phyloP scores from a whole-genome alignment of 2,329 filamentous ascomycete genomes.

The Microcera coccophila region DNA sequence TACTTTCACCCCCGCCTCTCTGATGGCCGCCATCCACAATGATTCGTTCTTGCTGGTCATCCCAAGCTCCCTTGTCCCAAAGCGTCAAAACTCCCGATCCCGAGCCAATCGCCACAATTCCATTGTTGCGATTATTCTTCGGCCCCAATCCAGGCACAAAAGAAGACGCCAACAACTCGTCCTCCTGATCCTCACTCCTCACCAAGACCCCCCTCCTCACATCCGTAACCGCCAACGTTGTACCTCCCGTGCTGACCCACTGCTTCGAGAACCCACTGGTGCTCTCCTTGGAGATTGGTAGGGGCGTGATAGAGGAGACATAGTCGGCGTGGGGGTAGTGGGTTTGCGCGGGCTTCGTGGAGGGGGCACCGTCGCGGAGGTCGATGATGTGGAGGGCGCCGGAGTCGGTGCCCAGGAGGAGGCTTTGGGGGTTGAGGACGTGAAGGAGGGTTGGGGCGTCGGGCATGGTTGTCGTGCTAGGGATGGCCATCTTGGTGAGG shows the following conservation, averaged over 20 bases:
- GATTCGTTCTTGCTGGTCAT: constrained; percentile 88
- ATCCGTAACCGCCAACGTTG: constrained; percentile 86
- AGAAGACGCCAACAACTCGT: constrained; percentile 78
- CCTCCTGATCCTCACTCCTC: constrained; percentile 90
- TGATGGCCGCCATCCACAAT: constrained; percentile 65
- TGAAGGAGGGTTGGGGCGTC: constrained; percentile 81
- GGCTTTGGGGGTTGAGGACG: constrained; percentile 77
- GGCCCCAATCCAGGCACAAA: constrained; percentile 75
- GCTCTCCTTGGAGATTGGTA: constrained; percentile 74
- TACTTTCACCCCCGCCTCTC: constrained; percentile 65
- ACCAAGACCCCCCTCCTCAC: constrained; percentile 80
- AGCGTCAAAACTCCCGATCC: constrained; percentile 79
- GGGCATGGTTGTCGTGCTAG: constrained; percentile 48
- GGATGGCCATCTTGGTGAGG: constrained; percentile 76
- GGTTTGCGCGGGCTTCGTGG: constrained; percentile 67
- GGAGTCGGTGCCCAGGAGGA: constrained; percentile 87
- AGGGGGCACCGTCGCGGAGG: constrained; percentile 60
- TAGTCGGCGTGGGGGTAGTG: constrained; percentile 90
- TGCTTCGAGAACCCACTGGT: constrained; percentile 90
- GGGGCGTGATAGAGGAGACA: constrained; percentile 78
- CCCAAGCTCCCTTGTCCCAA: constrained; percentile 94
- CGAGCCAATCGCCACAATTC: constrained; percentile 71
- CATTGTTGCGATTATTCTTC: constrained; percentile 61
- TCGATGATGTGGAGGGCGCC: constrained; percentile 87
- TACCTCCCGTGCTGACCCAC: constrained; percentile 90